These are phyloP conservation scores for Scleroderma citrinum DNA, from an alignment of 768 basidiomycete species.

Conservation along the genomic window DNA sequence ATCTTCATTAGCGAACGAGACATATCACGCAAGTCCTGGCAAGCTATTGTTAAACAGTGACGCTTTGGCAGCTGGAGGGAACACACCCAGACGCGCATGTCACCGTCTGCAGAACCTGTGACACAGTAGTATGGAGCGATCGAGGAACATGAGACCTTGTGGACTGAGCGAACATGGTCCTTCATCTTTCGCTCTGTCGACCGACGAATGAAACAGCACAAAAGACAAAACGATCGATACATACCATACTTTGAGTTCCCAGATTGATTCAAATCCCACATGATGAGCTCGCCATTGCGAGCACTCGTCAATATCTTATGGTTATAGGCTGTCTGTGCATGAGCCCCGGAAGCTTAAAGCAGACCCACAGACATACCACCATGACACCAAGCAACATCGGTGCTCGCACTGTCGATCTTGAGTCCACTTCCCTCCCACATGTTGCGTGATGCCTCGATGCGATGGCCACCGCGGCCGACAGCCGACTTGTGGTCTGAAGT, in stretches of 20 bases:
- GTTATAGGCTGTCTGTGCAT: constrained; percentile 46
- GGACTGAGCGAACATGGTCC: constrained; percentile 68
- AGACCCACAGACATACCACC: constrained; percentile 43
- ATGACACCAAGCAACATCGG: constrained; percentile 77
- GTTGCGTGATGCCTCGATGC: constrained; percentile 69
- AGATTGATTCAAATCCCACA: constrained; percentile 73
- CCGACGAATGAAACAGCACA: constrained; percentile 10
- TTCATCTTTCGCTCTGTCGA: constrained; percentile 59
- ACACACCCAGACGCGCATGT: constrained; percentile 74
- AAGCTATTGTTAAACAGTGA: constrained; percentile 1
- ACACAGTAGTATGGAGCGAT: constrained; percentile 66
- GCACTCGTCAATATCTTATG: constrained; percentile 79
- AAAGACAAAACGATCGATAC: constrained; percentile 11
- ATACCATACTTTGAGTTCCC: constrained; percentile 67
- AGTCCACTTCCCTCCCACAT: constrained; percentile 74
- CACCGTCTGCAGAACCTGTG: constrained; percentile 76
- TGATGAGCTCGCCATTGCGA: constrained; percentile 73
- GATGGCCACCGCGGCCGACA: constrained; percentile 57
- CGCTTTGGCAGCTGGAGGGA: background rate
- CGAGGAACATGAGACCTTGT: constrained; percentile 62
- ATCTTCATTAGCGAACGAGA: constrained; percentile 64
- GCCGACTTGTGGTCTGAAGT: constrained; percentile 45
- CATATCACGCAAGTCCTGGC: constrained; percentile 68
- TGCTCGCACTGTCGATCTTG: constrained; percentile 73
- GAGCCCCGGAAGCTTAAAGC: background rate